Percentiles rank a stretch among this genome's conserved stretches.
Conservation (phyloP, 2,329 filamentous ascomycete species). For the Escovopsis sp. region DNA sequence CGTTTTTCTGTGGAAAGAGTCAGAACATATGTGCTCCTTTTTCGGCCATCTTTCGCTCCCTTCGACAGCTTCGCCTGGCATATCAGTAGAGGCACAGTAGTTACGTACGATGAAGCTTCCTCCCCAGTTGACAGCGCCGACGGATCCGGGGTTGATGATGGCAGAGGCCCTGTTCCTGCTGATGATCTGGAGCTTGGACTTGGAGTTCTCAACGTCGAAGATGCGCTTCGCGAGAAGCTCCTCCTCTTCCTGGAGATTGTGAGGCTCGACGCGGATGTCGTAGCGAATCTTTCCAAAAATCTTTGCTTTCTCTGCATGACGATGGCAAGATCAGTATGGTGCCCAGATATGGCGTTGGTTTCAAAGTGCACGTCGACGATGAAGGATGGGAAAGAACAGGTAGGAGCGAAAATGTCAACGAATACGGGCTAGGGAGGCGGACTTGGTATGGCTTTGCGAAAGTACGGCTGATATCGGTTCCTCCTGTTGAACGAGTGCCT, state of each 20-base stretch:
- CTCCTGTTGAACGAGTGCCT: constrained; percentile 31
- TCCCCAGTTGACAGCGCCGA: constrained; percentile 22
- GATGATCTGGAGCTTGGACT: constrained; percentile 33
- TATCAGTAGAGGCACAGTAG: too few relatives aligned
- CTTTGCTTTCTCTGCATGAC: constrained; percentile 73
- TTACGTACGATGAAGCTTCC: constrained; percentile 41
- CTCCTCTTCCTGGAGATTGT: constrained; percentile 55
- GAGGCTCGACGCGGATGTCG: constrained; percentile 60
- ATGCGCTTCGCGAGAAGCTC: constrained; percentile 45
- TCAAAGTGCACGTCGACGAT: not conserved
- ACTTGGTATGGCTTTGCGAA: constrained; percentile 62
- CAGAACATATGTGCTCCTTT: constrained; percentile 5
- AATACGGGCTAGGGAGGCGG: constrained; percentile 16
- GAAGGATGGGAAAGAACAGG: too few relatives aligned
- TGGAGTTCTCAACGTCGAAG: constrained; percentile 32
- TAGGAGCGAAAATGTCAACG: not conserved
- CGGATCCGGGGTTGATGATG: constrained; percentile 39
- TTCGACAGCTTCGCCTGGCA: too few relatives aligned
- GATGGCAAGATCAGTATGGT: constrained; percentile 11
- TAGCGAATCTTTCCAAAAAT: constrained; percentile 58
- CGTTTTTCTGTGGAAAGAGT: constrained; percentile 32
- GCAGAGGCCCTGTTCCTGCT: constrained; percentile 33
- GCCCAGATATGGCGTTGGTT: not conserved
- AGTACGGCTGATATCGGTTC: constrained; percentile 41
- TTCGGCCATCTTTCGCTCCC: too few relatives aligned